Base-by-base conservation (phyloP, 768 basidiomycete genomes). In the Boletus rufocinnamomeus region DNA sequence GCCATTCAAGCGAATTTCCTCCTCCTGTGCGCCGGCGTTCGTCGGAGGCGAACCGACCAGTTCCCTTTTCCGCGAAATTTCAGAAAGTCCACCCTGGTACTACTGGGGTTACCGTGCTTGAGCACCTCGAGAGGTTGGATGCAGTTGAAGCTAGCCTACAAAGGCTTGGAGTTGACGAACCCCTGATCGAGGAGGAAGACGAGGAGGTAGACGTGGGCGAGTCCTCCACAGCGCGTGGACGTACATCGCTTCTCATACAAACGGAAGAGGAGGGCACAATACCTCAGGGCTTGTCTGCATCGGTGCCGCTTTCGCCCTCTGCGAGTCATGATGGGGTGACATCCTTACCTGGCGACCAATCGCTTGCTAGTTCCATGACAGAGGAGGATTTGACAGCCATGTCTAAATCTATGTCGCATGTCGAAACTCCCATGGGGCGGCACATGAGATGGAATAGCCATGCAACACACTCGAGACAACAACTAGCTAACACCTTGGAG, bases 41-140 rank as follows among this genome's bases (percentile, higher is more conserved):
- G 35, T 78, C 83, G 8, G 88, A 88, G 49, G 78, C 80, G 27
- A 80, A 84, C 21, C 82, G 92, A 35, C 91, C 92, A 0, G 87
- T 93, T 16, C 89, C 91, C 4, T 91, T 93, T 70, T 85, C 86
- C 14, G 82, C 86, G n/a, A 93, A 92, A 74, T 89, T 90, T 72
- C 84, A 88, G 67, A 83, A 86, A 49, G 86, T 93, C 35, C 89
- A 91, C 67, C 91, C 91, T 47, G 90, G 89, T 38, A 92, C 91
- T 30, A 93, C 91, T 0, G 93, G 93, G 13, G 91, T 94, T 27
- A 88, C 85, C 11, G 87, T 94, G 49, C 79, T 95, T 38, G 89
- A 91, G 66, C 91, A 93, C 63, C 79, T 95, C 63, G 93, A 95
- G 68, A 84, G 89, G 47, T 74, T 95, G 47, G 93, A 95, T 68